Evolutionary conservation across 1,284 basidiomycete species (phyloP).

Genomic region (Cerioporus squamosus): DNA sequence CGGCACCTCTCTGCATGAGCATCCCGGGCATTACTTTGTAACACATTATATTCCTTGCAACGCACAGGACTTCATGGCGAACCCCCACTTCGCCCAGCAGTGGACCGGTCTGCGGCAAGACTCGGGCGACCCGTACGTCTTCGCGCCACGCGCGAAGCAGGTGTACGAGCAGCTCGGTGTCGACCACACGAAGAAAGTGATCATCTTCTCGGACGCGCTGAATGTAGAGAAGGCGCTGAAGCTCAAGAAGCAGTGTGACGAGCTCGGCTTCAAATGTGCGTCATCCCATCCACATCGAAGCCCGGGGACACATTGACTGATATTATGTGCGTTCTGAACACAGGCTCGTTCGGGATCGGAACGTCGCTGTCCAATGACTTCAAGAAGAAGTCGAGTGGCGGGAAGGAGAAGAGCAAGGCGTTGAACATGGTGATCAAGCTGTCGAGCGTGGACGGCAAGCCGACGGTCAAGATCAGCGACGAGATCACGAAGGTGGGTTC

Average conservation of each 20-base stretch:
- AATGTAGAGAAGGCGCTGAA: conserved; percentile 72
- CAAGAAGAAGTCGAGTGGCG: conserved; percentile 55
- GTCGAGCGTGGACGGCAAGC: conserved; percentile 68
- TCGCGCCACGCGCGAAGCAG: conserved; percentile 73
- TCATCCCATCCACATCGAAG: neutral
- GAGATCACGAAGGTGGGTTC: conserved; percentile 82
- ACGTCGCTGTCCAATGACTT: conserved; percentile 93
- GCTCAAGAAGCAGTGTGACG: conserved; percentile 74
- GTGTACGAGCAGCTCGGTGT: conserved; percentile 73
- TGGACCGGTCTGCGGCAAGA: conserved; percentile 93
- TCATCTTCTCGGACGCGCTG: conserved; percentile 86
- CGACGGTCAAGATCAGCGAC: conserved; percentile 92
- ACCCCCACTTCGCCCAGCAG: conserved; percentile 62
- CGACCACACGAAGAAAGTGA: conserved; percentile 65
- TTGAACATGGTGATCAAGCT: conserved; percentile 96
- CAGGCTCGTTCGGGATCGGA: conserved; percentile 87
- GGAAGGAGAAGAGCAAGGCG: conserved; percentile 70
- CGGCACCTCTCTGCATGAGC: neutral
- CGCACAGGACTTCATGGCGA: conserved; percentile 60
- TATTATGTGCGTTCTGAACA: no score
- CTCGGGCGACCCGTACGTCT: conserved; percentile 84
- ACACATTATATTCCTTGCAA: neutral
- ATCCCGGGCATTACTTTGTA: neutral
- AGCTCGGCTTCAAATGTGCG: conserved; percentile 75
- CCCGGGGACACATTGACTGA: neutral